A percentile compares a stretch with the other conserved stretches of the same genome.
These are phyloP conservation scores for Fusarium nanum DNA, from an alignment of 2,329 filamentous ascomycete genomes.

Conservation along the genomic window DNA sequence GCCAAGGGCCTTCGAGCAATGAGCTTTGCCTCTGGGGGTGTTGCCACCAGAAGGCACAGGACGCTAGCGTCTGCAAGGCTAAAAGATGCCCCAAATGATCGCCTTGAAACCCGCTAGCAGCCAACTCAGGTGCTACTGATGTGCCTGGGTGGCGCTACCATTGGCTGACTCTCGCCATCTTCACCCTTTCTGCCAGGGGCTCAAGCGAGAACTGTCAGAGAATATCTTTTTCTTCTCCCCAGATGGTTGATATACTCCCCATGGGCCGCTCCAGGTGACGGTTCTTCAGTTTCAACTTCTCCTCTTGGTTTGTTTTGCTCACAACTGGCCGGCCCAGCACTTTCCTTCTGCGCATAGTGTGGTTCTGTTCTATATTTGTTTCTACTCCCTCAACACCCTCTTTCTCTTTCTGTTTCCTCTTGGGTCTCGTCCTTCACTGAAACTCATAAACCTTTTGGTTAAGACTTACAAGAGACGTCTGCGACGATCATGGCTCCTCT, in stretches of 20 bases:
- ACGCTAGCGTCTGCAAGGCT: conserved; percentile 35
- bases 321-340: conserved; percentile 42
- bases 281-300: conserved; percentile 41
- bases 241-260: conserved; percentile 43
- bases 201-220: conserved; percentile 43
- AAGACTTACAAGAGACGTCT: conserved; percentile 13
- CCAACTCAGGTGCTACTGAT: conserved; percentile 31
- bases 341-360: conserved; percentile 23
- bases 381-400: conserved; percentile 31
- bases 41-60: conserved; percentile 29
- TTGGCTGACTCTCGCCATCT: conserved; percentile 15
- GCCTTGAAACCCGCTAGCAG: conserved; percentile 40
- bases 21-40: conserved; percentile 9
- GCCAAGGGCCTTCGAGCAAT: conserved; percentile 28
- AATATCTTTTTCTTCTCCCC: conserved; percentile 23
- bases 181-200: conserved; percentile 31
- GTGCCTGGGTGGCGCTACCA: conserved; percentile 17
- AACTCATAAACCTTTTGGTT: conserved; percentile 17
- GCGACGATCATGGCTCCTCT: conserved; percentile 41
- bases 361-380: conserved; percentile 31
- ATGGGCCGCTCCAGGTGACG: conserved; percentile 40
- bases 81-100: conserved; percentile 34
- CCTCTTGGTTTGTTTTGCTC: conserved; percentile 32
- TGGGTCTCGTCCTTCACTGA: conserved; percentile 34
- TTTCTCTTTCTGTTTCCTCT: conserved; percentile 26